A percentile compares a stretch with the other conserved stretches of the same genome.
These are phyloP conservation scores for Calycina herbarum DNA, from an alignment of 2,329 filamentous ascomycete genomes.

Conservation along the genomic window DNA sequence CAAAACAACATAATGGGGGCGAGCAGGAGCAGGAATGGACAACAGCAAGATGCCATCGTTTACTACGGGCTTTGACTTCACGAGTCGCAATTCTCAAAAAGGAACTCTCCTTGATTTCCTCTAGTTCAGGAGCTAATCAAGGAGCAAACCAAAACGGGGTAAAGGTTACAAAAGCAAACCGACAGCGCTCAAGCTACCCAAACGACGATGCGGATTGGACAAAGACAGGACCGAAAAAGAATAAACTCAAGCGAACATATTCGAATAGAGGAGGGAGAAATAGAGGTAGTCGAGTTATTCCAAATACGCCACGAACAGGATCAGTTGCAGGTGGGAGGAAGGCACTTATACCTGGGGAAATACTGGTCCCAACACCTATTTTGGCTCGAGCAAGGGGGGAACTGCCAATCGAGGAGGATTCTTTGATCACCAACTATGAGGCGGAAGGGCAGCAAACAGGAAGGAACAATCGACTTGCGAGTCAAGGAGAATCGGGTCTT, in stretches of 20 bases:
- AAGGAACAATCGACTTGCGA: slow-evolving; percentile 16
- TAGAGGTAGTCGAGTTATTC: not conserved
- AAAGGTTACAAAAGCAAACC: not conserved
- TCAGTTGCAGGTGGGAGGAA: slow-evolving; percentile 14
- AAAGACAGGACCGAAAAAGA: slow-evolving; percentile 24
- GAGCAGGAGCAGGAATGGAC: slow-evolving; percentile 40
- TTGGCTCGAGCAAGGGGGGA: slow-evolving; percentile 33
- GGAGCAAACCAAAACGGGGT: not conserved
- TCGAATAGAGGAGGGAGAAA: slow-evolving; percentile 25
- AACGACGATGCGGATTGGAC: slow-evolving; percentile 30
- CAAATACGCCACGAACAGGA: slow-evolving; percentile 11
- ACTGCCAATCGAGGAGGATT: not conserved
- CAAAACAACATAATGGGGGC: slow-evolving; percentile 19
- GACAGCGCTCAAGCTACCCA: slow-evolving; percentile 4
- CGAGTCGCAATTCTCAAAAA: slow-evolving; percentile 44
- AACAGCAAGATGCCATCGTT: slow-evolving; percentile 44
- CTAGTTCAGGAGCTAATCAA: not conserved
- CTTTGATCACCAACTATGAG: not conserved
- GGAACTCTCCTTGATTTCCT: slow-evolving; percentile 30
- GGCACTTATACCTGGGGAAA: slow-evolving; percentile 32
- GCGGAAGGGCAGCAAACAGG: not conserved
- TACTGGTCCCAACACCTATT: slow-evolving; percentile 36
- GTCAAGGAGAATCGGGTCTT: slow-evolving; percentile 19
- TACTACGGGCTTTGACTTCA: slow-evolving; percentile 46
- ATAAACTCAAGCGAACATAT: slow-evolving; percentile 34